Evolutionary conservation across 2,329 filamentous ascomycete genomes (phyloP), one percentile per base, ranked within the genome.

Genomic region (Aotearoamyces nothofagi): DNA sequence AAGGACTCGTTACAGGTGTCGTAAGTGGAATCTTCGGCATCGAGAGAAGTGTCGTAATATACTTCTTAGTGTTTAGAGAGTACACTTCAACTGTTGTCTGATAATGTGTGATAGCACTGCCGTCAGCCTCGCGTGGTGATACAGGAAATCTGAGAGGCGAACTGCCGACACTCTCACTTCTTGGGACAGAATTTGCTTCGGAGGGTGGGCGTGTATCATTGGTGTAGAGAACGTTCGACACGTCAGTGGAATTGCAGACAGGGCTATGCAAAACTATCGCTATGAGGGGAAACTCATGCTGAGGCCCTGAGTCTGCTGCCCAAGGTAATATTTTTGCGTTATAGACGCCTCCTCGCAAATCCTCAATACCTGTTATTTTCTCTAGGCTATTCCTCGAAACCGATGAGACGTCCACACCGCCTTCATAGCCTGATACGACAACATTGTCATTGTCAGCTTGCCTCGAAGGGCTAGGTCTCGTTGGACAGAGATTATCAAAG

Each of bases 81-180:
- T 87, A 92, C 0, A 96, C 60, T 41, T 94, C 83, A 5, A 93
- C 82, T 0, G 78, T 77, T 0, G 86, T 94, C 52, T 92, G 84
- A 45, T 87, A 92, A 26, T 65, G 22, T 53, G 44, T 31, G 47
- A 46, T 12, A 55, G 52, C 4, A 54, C 13, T 37, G 39, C 17
- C 40, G 39, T 23, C 39, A 42, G 6, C 40, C 32, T 12, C 37
- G 34, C 7, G 39, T 27, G 49, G n/a, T 4, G n/a, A 11, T 15
- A 19, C n/a, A 28, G 26, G 31, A 10, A 12, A 20, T 10, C 8
- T 19, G 12, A 14, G 19, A 9, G 31, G 28, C 13, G 31, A 33
- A 15, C 15, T 27, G 15, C 29, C 11, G 24, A 31, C 27, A 29
- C 29, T 31, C 12, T 25, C 23, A 12, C 13, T 15, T 15, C 12